Conservation (phyloP, 2,329 filamentous ascomycete species). For the Harringtonia aguacate region DNA sequence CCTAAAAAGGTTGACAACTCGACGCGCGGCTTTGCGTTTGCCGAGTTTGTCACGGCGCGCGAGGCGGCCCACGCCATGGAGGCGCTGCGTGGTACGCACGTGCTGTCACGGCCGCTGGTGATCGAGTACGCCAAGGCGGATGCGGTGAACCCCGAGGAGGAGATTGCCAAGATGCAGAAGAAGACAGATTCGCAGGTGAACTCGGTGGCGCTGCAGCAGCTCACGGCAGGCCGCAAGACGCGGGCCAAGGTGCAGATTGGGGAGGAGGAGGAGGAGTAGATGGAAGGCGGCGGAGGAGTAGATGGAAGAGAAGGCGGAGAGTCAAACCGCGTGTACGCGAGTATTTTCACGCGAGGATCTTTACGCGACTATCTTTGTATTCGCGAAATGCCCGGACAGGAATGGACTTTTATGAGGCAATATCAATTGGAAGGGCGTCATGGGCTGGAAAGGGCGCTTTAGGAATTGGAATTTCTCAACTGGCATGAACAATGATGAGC, state of each 20-base stretch:
- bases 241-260: conserved; percentile 84
- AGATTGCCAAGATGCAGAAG: conserved; percentile 94
- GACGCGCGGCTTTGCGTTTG: conserved; percentile 91
- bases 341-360: no score
- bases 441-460: no score
- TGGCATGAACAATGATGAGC: no score
- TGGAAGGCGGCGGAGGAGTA: conserved; percentile 6
- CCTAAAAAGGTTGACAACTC: conserved; percentile 89
- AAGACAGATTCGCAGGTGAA: conserved; percentile 87
- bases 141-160: conserved; percentile 82
- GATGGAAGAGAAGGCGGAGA: background rate
- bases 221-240: conserved; percentile 59
- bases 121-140: conserved; percentile 88
- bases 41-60: conserved; percentile 69
- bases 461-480: no score
- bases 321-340: no score
- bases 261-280: conserved; percentile 43
- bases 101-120: conserved; percentile 80
- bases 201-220: conserved; percentile 80
- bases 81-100: conserved; percentile 82
- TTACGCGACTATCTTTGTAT: no score
- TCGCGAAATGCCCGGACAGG: no score
- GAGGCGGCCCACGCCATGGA: conserved; percentile 87
- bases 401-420: no score
- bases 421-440: no score